Evolutionary conservation across 768 basidiomycete species (phyloP).

Genomic region (Calvatia gigantea): DNA sequence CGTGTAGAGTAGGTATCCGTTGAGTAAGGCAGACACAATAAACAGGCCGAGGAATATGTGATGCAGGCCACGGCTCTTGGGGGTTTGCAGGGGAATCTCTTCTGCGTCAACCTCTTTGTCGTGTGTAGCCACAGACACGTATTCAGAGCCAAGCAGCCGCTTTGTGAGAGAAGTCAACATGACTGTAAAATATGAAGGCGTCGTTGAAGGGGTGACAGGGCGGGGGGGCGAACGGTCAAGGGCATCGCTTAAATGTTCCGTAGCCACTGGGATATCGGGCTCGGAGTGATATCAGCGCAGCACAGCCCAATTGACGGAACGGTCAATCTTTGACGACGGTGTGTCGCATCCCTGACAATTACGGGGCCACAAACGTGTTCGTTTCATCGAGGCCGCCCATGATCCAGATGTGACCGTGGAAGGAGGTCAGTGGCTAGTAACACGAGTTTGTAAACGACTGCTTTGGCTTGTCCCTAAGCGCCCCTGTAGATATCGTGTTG

Average conservation of each 20-base stretch:
- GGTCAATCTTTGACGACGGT: too few relatives aligned
- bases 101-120: not conserved
- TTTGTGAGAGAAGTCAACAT: not conserved
- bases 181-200: not conserved
- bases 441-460: too few relatives aligned
- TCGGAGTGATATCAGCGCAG: too few relatives aligned
- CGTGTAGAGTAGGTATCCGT: not conserved
- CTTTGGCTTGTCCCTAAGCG: too few relatives aligned
- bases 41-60: not conserved
- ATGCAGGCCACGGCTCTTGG: not conserved
- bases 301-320: constrained; percentile 1
- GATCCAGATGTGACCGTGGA: too few relatives aligned
- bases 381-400: constrained; percentile 1
- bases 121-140: not conserved
- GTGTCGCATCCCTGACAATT: too few relatives aligned
- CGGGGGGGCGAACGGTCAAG: too few relatives aligned
- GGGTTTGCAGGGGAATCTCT: not conserved
- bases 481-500: too few relatives aligned
- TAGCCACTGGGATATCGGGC: too few relatives aligned
- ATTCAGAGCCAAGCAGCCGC: not conserved
- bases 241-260: too few relatives aligned
- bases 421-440: too few relatives aligned
- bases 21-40: not conserved
- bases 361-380: not conserved
- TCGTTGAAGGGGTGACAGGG: too few relatives aligned